Evolutionary conservation across 768 basidiomycete genomes (phyloP).

Genomic region (Punctularia strigosozonata): DNA sequence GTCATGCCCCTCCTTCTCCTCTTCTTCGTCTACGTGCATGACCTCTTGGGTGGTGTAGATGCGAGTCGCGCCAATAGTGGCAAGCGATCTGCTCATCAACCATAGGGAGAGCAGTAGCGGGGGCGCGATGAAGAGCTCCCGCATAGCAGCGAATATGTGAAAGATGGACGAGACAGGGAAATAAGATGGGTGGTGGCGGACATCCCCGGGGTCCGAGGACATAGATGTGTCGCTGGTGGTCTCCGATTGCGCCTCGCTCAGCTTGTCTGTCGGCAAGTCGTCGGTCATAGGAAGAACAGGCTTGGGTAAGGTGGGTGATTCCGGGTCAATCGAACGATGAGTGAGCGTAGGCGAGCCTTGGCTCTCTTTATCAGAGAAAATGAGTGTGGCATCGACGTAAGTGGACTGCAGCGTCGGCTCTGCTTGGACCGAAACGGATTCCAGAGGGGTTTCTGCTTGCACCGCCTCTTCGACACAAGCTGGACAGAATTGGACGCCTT

Average conservation of each 20-base stretch:
- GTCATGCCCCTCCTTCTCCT: no score
- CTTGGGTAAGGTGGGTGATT: constrained; percentile 13
- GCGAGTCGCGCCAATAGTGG: constrained; percentile 15
- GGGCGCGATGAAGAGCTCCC: constrained; percentile 33
- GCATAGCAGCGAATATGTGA: constrained; percentile 34
- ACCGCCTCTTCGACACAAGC: constrained; percentile 24
- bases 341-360: constrained; percentile 26
- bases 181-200: neutral
- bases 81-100: constrained; percentile 23
- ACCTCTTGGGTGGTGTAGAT: constrained; percentile 11
- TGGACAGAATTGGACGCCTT: constrained; percentile 26
- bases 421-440: constrained; percentile 30
- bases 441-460: constrained; percentile 25
- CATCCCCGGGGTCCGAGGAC: neutral
- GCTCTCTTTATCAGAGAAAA: constrained; percentile 30
- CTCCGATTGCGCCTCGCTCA: constrained; percentile 2
- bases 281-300: constrained; percentile 9
- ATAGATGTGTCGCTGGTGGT: neutral
- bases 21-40: no score
- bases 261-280: constrained; percentile 3
- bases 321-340: constrained; percentile 20
- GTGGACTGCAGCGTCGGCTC: constrained; percentile 25
- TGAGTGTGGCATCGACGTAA: constrained; percentile 43
- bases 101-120: constrained; percentile 39
- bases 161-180: constrained; percentile 5